Evolutionary conservation across 768 basidiomycete genomes (phyloP), one percentile per base, ranked within the genome.

Genomic region (Leccinum disarticulatum): DNA sequence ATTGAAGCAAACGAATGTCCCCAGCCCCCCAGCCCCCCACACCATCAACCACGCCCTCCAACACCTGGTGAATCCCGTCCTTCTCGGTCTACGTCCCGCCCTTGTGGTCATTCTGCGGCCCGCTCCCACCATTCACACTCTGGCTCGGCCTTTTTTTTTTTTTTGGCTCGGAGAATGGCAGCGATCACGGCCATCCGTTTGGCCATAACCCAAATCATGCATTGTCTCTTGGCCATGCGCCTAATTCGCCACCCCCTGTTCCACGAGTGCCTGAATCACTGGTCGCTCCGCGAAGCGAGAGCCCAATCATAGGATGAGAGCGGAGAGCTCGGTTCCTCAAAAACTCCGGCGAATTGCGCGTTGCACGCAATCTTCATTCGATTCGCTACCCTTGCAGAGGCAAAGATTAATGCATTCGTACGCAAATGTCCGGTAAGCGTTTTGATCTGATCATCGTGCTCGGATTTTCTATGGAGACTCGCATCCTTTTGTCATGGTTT

Each of bases 331-430:
- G 81, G 83, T 66, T 87, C 90, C 52, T 88, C 89, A 0, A 90
- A 86, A 68, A 92, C 89, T 11, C 93, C 94, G 2, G 87, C 88
- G 0, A 94, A 95, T 66, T 95, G 89, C 66, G 94, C 94, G 2
- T 76, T 95, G 13, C 91, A 93, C 68, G 91, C 92, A 0, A 82
- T 95, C 7, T 94, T 95, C 70, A 90, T 92, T 46, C 87, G 90
- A 3, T 95, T 95, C 66, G 91, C 90, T 9, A 82, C 87, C 1
- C 78, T 83, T 5, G 90, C 91, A 2, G 93, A 96, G 73, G 77
- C 77, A 28, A 92, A 93, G 67, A 88, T 95, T 19, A 84, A 88
- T 11, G 71, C 75, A 3, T 93, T 93, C 68, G 77, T 95, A 56
- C 83, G 82, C 11, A 81, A 87, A 60, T 79, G 82, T 46, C 71